phyloP scores from a whole-genome alignment of 768 basidiomycete genomes.

The Pleurotus djamor region DNA sequence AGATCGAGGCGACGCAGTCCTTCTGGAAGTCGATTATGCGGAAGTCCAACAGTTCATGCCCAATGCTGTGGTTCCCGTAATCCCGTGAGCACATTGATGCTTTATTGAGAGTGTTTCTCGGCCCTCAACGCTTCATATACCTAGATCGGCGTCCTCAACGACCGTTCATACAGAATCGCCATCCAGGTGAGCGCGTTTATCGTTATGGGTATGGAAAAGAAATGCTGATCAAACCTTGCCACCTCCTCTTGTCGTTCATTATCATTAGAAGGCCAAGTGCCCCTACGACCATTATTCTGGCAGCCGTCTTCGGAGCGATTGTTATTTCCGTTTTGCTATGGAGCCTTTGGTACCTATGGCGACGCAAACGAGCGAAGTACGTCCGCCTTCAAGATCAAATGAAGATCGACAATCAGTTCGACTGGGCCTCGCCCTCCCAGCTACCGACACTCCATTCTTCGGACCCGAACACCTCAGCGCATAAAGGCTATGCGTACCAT shows the following conservation, averaged over 20 bases:
- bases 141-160: neutral
- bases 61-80: neutral
- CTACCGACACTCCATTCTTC: neutral
- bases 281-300: neutral
- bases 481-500: neutral
- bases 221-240: neutral
- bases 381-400: conserved; percentile 1
- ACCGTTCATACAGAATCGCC: neutral
- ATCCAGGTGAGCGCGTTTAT: neutral
- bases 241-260: neutral
- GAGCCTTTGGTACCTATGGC: neutral
- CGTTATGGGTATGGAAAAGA: neutral
- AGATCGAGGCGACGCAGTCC: neutral
- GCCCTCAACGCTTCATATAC: neutral
- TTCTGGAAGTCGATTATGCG: conserved; percentile 5
- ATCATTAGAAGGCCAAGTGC: too few relatives aligned
- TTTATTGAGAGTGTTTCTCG: neutral
- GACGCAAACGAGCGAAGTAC: neutral
- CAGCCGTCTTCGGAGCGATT: conserved; percentile 3
- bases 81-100: neutral
- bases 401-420: conserved; percentile 2
- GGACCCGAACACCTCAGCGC: neutral
- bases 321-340: neutral
- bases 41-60: conserved; percentile 4
- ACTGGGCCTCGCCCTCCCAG: conserved; percentile 1